Evolutionary conservation across 148 eudicot genomes (phyloP).

Genomic region (Gaultheria prostrata): DNA sequence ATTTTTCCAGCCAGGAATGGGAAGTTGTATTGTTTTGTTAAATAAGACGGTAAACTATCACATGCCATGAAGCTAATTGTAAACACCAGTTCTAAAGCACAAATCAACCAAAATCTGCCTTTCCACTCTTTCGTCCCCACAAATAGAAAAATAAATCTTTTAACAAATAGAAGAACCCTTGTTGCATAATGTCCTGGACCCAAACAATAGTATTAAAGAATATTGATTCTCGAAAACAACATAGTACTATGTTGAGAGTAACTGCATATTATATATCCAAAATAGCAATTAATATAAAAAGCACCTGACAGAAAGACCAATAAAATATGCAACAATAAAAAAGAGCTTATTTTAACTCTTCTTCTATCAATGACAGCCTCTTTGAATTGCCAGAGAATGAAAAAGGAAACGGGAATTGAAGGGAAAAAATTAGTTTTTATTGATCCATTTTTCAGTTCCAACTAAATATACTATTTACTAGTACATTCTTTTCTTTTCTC

Average conservation of each 20-base stretch:
- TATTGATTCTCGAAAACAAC: neutral
- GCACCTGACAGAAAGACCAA: neutral
- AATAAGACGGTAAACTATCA: neutral
- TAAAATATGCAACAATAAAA: neutral
- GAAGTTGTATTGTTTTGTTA: neutral
- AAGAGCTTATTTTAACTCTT: neutral
- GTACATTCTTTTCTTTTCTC: neutral
- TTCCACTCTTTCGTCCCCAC: neutral
- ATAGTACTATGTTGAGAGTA: neutral
- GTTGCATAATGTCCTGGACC: neutral
- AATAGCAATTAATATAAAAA: neutral
- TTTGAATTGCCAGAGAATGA: too few relatives aligned
- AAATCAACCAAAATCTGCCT: neutral
- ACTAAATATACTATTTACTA: neutral
- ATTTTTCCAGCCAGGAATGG: neutral
- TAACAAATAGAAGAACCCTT: neutral
- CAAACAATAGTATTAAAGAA: neutral
- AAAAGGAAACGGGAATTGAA: too few relatives aligned
- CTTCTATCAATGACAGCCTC: neutral
- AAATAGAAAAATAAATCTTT: neutral
- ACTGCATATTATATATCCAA: neutral
- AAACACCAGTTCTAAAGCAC: neutral
- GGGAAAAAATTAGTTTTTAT: neutral
- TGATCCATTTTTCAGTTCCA: neutral
- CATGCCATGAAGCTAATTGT: neutral